phyloP scores from a whole-genome alignment of 495 filamentous ascomycete species.

The Pseudoneurospora amorphoporcata region DNA sequence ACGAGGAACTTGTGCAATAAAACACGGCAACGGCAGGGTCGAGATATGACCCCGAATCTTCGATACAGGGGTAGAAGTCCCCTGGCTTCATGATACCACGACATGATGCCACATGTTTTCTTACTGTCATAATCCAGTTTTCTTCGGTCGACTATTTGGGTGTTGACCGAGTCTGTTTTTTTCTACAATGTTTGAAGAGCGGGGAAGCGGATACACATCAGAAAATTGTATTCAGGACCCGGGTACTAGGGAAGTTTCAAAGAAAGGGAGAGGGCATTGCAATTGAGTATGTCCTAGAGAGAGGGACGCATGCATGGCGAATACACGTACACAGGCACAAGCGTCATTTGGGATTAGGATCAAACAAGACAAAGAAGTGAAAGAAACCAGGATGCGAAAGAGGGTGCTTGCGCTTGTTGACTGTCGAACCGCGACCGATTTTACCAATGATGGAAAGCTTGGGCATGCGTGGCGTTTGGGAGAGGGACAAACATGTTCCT shows the following conservation, averaged over 20 bases:
- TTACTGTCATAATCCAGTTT: background rate
- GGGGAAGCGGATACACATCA: background rate
- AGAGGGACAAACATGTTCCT: background rate
- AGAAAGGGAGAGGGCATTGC: background rate
- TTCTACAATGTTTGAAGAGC: background rate
- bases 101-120: slow-evolving; percentile 8
- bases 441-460: background rate
- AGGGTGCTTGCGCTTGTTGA: background rate
- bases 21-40: background rate
- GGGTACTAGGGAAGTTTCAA: background rate
- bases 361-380: background rate
- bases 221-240: background rate
- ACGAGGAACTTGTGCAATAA: slow-evolving; percentile 28
- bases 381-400: background rate
- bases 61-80: slow-evolving; percentile 1
- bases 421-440: background rate
- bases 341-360: background rate
- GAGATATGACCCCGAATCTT: background rate
- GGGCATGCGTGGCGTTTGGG: background rate
- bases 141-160: slow-evolving; percentile 1
- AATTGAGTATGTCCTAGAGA: background rate
- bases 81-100: slow-evolving; percentile 13
- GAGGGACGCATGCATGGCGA: background rate
- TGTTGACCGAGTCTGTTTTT: slow-evolving; percentile 1
- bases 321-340: background rate